Percentiles rank a stretch among this genome's conserved stretches.
Conservation (phyloP, 495 filamentous ascomycete species). For the Choiromyces venosus region DNA sequence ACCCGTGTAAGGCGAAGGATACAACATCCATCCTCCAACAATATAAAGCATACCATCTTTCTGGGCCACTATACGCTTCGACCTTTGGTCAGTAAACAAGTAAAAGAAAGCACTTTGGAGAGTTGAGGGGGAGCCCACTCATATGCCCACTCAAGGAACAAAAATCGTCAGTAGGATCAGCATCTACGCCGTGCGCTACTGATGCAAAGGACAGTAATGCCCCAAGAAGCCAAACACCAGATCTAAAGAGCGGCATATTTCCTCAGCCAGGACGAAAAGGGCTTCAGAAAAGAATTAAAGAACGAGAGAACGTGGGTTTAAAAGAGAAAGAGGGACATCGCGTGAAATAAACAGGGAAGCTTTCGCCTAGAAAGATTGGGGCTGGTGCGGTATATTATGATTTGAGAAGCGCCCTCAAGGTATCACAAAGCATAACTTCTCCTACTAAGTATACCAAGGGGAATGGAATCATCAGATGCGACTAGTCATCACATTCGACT, state of each 20-base stretch:
- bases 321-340: not conserved
- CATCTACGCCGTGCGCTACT: not conserved
- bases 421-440: not conserved
- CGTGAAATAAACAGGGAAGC: not conserved
- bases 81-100: constrained; percentile 1
- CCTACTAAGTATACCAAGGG: not conserved
- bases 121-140: not conserved
- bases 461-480: not conserved
- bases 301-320: not conserved
- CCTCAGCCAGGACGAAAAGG: not conserved
- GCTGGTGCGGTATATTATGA: not conserved
- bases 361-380: not conserved
- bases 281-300: not conserved
- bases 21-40: constrained; percentile 6
- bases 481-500: not conserved
- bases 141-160: not conserved
- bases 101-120: not conserved
- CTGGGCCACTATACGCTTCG: constrained; percentile 1
- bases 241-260: not conserved
- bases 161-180: not conserved
- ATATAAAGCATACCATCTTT: constrained; percentile 6
- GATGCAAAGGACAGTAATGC: not conserved
- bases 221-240: not conserved
- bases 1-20: not conserved
- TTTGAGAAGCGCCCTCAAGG: not conserved